Base-by-base conservation (phyloP, 768 basidiomycete genomes). In the Epithele typhae region DNA sequence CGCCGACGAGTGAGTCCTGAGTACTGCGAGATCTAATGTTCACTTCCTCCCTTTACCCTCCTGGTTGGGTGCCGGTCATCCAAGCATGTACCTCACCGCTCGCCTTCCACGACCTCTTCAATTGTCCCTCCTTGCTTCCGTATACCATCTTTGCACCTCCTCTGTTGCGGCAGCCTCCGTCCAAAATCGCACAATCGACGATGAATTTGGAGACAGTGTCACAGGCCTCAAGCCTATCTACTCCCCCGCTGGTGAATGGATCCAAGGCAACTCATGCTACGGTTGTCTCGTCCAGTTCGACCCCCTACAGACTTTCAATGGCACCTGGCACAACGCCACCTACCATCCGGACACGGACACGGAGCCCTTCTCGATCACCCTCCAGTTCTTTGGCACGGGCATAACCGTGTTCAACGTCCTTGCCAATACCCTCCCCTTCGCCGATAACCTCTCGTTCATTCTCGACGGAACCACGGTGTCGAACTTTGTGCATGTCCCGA, bases 281-380 rank as follows among this genome's bases (percentile, higher is more conserved):
- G 40, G 34, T 2, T 55, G 54, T 33, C 14, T 15, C n/a, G 32
- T 49, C 12, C 47, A 46, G 18, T 50, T 41, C 21, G 42, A 33
- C 12, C 6, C 32, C 10, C n/a, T 15, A 5, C 43, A 43, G 14
- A 32, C 43, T 12, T 52, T 49, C 39, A 37, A 49, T 33, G 47
- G 42, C 9, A 43, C 54, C 8, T 55, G 54, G 54, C 54, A 55
- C 42, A 50, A 52, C 33, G 15, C 41, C 4, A 55, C 54, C 14
- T 30, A 43, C 37, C 33, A 37, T 3, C 47, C 50, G 3, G 41
- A 18, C 7, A 19, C 44, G 27, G 37, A 40, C 17, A 17, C 45
- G 24, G 18, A 30, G 2, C 8, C 38, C 4, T 14, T 22, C 14
- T 37, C 37, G 2, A 40, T 50, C 24, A 45, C 38, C 1, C 33